These are phyloP conservation scores for Sphagnurus paluster DNA, from an alignment of 1,284 basidiomycete species.

Conservation along the genomic window DNA sequence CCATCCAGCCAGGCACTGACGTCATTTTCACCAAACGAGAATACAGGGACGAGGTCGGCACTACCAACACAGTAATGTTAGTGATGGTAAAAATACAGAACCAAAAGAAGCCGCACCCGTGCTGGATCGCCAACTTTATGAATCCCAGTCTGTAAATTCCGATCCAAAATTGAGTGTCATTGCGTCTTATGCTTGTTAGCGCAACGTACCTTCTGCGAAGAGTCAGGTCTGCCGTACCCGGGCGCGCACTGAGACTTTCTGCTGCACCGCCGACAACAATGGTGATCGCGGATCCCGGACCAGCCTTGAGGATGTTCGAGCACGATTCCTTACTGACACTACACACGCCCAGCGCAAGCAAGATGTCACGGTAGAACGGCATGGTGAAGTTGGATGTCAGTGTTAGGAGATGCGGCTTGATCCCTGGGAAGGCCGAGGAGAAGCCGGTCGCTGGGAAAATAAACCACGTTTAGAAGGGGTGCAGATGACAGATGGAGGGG, in stretches of 20 bases:
- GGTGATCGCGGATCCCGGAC: slow-evolving; percentile 77
- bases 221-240: slow-evolving; percentile 94
- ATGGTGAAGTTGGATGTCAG: slow-evolving; percentile 89
- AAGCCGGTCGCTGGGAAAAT: slow-evolving; percentile 80
- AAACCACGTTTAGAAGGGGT: background rate
- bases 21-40: slow-evolving; percentile 98
- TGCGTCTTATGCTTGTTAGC: background rate
- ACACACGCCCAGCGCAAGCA: slow-evolving; percentile 85
- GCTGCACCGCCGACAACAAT: slow-evolving; percentile 98
- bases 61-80: slow-evolving; percentile 37
- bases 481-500: background rate
- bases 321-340: slow-evolving; percentile 92
- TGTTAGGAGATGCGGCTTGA: slow-evolving; percentile 91
- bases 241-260: slow-evolving; percentile 90
- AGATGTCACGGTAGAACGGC: slow-evolving; percentile 91
- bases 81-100: background rate
- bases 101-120: slow-evolving; percentile 57
- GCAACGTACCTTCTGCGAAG: slow-evolving; percentile 67
- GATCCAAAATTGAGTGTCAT: slow-evolving; percentile 6
- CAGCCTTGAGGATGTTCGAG: slow-evolving; percentile 81
- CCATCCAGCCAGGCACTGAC: slow-evolving; percentile 45
- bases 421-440: slow-evolving; percentile 86
- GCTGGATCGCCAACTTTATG: slow-evolving; percentile 94
- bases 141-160: slow-evolving; percentile 70
- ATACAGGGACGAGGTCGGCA: slow-evolving; percentile 92